Conservation (phyloP, 352 stramenopile genomes). For the Phytophthora macrochlamydospora region DNA sequence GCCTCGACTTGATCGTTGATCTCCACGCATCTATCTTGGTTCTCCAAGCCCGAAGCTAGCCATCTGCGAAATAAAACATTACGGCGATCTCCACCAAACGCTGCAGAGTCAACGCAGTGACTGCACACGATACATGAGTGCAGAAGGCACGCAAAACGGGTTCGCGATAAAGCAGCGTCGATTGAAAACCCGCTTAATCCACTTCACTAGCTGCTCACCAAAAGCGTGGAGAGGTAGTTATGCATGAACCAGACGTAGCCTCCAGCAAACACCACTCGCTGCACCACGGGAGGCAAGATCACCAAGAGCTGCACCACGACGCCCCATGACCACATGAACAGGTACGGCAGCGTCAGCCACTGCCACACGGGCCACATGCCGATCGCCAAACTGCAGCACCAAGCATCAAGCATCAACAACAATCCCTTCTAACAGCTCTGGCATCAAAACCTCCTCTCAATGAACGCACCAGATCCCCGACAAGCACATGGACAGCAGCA, state of each 20-base stretch:
- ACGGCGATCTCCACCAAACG: too few relatives aligned
- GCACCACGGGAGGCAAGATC: conserved; percentile 60
- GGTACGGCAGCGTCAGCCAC: conserved; percentile 73
- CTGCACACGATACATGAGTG: too few relatives aligned
- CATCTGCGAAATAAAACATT: too few relatives aligned
- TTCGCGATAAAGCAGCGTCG: background rate
- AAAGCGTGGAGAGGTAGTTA: conserved; percentile 54
- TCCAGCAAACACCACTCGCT: conserved; percentile 64
- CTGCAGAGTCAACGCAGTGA: too few relatives aligned
- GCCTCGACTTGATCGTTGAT: too few relatives aligned
- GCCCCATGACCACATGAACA: conserved; percentile 87
- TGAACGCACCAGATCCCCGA: conserved; percentile 52
- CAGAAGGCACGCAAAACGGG: too few relatives aligned
- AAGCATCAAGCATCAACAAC: background rate
- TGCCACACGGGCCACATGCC: conserved; percentile 80
- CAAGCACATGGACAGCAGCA: conserved; percentile 63
- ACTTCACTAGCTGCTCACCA: conserved; percentile 16
- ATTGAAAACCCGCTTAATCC: background rate
- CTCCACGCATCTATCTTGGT: too few relatives aligned
- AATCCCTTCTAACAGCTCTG: background rate
- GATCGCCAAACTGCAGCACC: conserved; percentile 54
- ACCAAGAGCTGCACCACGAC: conserved; percentile 73
- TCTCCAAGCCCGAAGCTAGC: too few relatives aligned
- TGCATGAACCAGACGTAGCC: conserved; percentile 82
- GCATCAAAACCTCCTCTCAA: conserved; percentile 4